Percentiles rank a stretch among this genome's conserved stretches.
Conservation (phyloP, 257 asterid species). For the Leonotis leonurus region DNA sequence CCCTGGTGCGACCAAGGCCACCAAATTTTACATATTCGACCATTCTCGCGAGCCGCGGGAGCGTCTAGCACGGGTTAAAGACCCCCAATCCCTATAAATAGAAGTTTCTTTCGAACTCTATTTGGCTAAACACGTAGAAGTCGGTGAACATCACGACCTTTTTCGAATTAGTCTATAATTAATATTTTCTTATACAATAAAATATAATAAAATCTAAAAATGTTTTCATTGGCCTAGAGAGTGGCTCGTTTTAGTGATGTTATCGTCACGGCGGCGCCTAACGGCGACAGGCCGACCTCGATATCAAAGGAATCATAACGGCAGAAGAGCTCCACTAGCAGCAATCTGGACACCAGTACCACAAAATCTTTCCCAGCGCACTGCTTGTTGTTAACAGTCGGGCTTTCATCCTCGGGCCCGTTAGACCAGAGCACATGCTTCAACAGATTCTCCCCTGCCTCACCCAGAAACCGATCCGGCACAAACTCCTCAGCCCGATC, state of each 20-base stretch:
- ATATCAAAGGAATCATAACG: constrained; percentile 73
- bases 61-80: too few species aligned
- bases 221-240: too few species aligned
- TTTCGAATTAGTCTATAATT: too few species aligned
- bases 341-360: constrained; percentile 57
- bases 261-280: constrained; percentile 60
- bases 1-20: too few species aligned
- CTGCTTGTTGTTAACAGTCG: constrained; percentile 57
- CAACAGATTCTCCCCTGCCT: constrained; percentile 59
- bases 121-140: too few species aligned
- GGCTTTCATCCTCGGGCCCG: constrained; percentile 59
- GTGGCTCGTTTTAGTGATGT: constrained; percentile 64
- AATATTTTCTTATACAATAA: too few species aligned
- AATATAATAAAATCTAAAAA: too few species aligned
- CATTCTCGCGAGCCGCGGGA: too few species aligned
- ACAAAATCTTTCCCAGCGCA: constrained; percentile 94
- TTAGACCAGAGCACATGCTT: constrained; percentile 80
- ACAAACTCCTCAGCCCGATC: constrained; percentile 73
- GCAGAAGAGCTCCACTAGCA: constrained; percentile 77
- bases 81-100: too few species aligned
- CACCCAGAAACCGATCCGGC: constrained; percentile 60
- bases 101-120: too few species aligned
- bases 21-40: too few species aligned
- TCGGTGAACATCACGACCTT: too few species aligned
- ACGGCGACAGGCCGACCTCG: constrained; percentile 54